Conservation (phyloP, 345 rosid species). For the Salix suchowensis region DNA sequence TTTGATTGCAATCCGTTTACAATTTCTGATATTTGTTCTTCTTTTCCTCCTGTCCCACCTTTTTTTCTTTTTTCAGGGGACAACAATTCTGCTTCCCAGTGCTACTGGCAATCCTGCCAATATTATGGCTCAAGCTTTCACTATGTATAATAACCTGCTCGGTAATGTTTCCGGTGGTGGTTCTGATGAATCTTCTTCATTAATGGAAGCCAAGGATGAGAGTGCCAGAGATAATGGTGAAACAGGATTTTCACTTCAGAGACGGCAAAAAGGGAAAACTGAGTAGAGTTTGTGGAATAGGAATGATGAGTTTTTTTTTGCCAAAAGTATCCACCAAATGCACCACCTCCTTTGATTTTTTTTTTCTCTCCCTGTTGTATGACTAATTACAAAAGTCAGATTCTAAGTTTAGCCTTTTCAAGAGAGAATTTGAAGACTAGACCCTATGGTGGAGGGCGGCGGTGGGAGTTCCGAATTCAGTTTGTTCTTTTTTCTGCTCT, state of each 20-base stretch:
- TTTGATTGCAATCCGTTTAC: not conserved
- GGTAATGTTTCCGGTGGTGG: conserved; percentile 31
- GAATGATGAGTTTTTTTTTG: not conserved
- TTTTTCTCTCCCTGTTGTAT: not conserved
- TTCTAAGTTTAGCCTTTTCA: not conserved
- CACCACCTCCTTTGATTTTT: not conserved
- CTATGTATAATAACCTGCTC: conserved; percentile 69
- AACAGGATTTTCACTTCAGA: conserved; percentile 64
- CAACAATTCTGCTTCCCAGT: conserved; percentile 88
- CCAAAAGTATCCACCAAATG: not conserved
- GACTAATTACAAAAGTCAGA: not conserved
- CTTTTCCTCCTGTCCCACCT: not conserved
- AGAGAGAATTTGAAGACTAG: not conserved
- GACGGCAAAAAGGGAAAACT: conserved; percentile 22
- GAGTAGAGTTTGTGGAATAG: conserved; percentile 13
- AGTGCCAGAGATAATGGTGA: conserved; percentile 14
- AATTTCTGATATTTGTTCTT: not conserved
- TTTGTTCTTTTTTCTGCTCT: not conserved
- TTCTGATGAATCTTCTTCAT: conserved; percentile 12
- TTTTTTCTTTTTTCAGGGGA: conserved; percentile 42
- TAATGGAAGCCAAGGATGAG: conserved; percentile 13
- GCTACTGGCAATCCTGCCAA: conserved; percentile 56
- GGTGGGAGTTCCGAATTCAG: not conserved
- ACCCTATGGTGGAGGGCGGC: not conserved
- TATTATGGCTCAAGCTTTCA: conserved; percentile 72